Evolutionary conservation across 495 filamentous ascomycete species (phyloP), one percentile per base, ranked within the genome.

Genomic region (Parathielavia hyrcaniae): DNA sequence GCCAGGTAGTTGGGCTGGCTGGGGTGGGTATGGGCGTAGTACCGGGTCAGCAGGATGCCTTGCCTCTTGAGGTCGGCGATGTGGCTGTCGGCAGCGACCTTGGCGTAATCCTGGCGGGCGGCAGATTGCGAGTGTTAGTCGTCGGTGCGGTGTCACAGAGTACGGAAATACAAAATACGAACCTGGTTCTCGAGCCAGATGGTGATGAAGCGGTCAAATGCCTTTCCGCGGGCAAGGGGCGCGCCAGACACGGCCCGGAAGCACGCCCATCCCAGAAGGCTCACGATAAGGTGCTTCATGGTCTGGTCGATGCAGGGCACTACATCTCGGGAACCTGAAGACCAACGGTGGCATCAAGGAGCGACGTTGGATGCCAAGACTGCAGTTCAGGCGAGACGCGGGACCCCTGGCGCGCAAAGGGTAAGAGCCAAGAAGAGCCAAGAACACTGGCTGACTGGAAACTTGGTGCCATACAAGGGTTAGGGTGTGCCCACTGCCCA

Each of bases 151-250:
- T 26, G 22, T 6, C 9, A 17, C 22, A 10, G 11, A 23, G 4
- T 2, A 26, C n/a, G 14, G 14, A 30, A 3, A 14, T 36, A 20
- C 62, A n/a, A n/a, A n/a, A n/a, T n/a, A n/a, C 68, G 53, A n/a
- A 73, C 74, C 71, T 77, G 69, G 61, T 88, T 89, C 69, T 89
- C 86, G 9, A 89, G 76, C 85, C 85, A 89, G 53, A 89, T 82
- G 17, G 82, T 81, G 56, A 83, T 79, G 58, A 89, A 81, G 11
- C 82, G 75, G 69, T 89, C 78, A 66, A 88, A 89, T 16, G 73
- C 81, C 61, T 76, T 74, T 40, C 86, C 86, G 0, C 72, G 74
- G 16, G 81, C 74, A 49, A 74, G 16, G 17, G 40, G 51, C 9
- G 61, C 64, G 26, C 55, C 55, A 7, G 12, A 13, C 19, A 44